Evolutionary conservation across 306 rosid genomes (phyloP), one percentile per base, ranked within the genome.

Genomic region (Quercus engelmannii): DNA sequence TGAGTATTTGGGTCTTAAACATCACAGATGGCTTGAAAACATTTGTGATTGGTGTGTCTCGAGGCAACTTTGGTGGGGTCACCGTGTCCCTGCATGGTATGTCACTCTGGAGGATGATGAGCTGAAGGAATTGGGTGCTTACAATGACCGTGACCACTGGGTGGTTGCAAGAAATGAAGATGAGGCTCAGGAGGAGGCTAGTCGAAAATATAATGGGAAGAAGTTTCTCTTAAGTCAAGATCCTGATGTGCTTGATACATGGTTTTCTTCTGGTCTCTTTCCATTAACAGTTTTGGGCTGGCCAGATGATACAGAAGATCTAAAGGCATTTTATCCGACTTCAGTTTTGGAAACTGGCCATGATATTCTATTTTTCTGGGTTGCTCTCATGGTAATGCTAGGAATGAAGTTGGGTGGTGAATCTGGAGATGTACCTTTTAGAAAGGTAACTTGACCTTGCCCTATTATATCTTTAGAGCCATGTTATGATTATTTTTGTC

Each of bases 1-100:
- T 31, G 69, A 41, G 69, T 79, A n/a, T 69, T 82, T 52, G 68
- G 75, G 77, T 63, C 17, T 23, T 26, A 58, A 20, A 31, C 64
- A 49, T 87, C 81, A 64, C 87, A 95, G 99, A 87, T 95, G 97
- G 97, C 96, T 95, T 19, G 98, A 88, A 81, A 90, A 87, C 78
- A 95, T 92, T 57, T 93, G 87, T 51, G 99, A 95, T 83, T 95
- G 99, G 98, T 95, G 98, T 82, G 76, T 95, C 87, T 95, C 94
- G 76, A 88, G 98, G 81, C 97, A 95, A 85, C 93, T 95, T 19
- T 95, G 99, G 99, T 93, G 99, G 98, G 99, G 99, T 79, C 99
- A 95, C 79, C 92, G 86, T 31, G 81, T 95, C 76, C 99, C 99
- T 83, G 98, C 97, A 30, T 95, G 98, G 96, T 95, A 93, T 76